Evolutionary conservation across 116 monocot genomes (phyloP).

Genomic region (Dioscorea cayenensis): DNA sequence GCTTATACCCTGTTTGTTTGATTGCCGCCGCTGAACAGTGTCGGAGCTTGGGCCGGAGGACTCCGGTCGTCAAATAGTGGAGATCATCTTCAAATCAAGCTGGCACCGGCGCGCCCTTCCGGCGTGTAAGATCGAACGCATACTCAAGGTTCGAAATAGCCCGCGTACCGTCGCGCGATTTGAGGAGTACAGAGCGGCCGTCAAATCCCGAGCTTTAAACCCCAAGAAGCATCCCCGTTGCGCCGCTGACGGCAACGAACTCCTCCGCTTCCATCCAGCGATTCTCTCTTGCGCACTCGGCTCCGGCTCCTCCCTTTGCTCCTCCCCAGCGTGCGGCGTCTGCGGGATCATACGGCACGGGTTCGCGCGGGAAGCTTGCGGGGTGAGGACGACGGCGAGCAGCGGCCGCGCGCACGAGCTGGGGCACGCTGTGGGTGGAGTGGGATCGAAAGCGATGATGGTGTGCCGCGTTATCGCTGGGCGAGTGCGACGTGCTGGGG

Average conservation of each 20-base stretch:
- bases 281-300: slow-evolving; percentile 63
- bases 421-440: neutral
- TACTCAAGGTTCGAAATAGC: slow-evolving; percentile 85
- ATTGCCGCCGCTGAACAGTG: slow-evolving; percentile 28
- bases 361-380: slow-evolving; percentile 24
- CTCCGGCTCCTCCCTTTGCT: slow-evolving; percentile 61
- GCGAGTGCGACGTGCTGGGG: slow-evolving; percentile 22
- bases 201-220: slow-evolving; percentile 40
- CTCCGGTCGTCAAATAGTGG: slow-evolving; percentile 87
- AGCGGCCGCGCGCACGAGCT: slow-evolving; percentile 67
- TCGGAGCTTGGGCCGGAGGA: slow-evolving; percentile 91
- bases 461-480: slow-evolving; percentile 80
- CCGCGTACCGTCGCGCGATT: slow-evolving; percentile 73
- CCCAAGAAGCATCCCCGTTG: slow-evolving; percentile 61
- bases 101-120: slow-evolving; percentile 59
- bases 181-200: slow-evolving; percentile 76
- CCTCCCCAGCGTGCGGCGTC: slow-evolving; percentile 36
- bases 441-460: slow-evolving; percentile 42
- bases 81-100: slow-evolving; percentile 94
- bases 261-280: slow-evolving; percentile 84
- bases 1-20: too few relatives aligned
- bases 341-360: slow-evolving; percentile 74
- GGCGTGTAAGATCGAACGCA: slow-evolving; percentile 67
- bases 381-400: slow-evolving; percentile 65
- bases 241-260: slow-evolving; percentile 98